A percentile compares a stretch with the other conserved stretches of the same genome.
phyloP scores from a whole-genome alignment of 257 asterid genomes.

The Asclepias syriaca region DNA sequence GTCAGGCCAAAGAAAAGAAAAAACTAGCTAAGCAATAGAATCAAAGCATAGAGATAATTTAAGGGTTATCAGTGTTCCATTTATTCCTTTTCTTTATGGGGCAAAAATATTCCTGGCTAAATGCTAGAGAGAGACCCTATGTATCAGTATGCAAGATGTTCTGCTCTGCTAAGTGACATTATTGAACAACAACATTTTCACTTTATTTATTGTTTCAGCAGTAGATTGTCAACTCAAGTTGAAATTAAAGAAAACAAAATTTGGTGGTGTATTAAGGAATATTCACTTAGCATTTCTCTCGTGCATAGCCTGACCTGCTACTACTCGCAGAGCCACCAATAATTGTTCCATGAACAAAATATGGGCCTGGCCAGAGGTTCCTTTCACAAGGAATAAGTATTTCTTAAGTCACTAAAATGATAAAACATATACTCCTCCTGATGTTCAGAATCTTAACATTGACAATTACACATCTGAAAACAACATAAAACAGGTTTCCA shows the following conservation, averaged over 20 bases:
- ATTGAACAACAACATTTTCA: neutral
- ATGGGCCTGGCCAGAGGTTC: neutral
- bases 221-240: neutral
- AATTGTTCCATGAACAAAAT: constrained; percentile 1
- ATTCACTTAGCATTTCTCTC: neutral
- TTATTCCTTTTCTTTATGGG: neutral
- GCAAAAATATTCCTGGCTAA: neutral
- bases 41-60: neutral
- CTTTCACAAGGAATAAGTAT: neutral
- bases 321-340: neutral
- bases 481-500: neutral
- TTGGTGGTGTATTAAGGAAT: neutral
- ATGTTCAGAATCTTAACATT: neutral
- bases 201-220: neutral
- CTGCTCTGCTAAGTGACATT: neutral
- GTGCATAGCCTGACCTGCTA: neutral
- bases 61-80: neutral
- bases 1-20: neutral
- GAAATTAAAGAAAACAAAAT: neutral
- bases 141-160: neutral
- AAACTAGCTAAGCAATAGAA: neutral
- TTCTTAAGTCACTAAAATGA: neutral
- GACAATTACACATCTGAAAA: neutral
- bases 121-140: no score
- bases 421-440: neutral